Evolutionary conservation across 2,329 filamentous ascomycete genomes (phyloP).

Genomic region (Anthostomella pinea): DNA sequence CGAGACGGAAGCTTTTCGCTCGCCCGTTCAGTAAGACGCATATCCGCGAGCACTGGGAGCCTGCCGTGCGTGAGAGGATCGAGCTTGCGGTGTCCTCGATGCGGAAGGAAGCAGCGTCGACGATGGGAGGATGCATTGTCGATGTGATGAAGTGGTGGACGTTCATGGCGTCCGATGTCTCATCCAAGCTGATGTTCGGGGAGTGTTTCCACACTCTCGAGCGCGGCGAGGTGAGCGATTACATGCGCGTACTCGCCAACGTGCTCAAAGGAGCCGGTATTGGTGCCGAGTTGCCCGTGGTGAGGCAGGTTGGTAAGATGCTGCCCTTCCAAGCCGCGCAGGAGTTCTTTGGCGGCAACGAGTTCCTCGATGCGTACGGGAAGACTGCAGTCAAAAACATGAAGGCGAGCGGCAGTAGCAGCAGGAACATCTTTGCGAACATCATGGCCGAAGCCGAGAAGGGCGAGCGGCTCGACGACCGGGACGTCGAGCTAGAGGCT

Average conservation of each 20-base stretch:
- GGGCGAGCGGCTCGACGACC: not conserved
- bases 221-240: not conserved
- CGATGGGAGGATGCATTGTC: not conserved
- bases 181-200: not conserved
- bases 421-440: not conserved
- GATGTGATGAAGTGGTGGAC: constrained; percentile 2
- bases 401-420: not conserved
- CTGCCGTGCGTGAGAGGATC: not conserved
- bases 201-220: not conserved
- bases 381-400: too few species aligned
- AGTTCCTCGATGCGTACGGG: too few species aligned
- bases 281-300: too few species aligned
- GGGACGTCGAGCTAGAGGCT: not conserved
- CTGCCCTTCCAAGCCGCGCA: too few species aligned
- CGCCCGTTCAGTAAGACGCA: not conserved
- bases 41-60: not conserved
- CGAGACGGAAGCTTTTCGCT: not conserved
- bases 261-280: too few species aligned
- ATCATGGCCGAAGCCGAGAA: not conserved
- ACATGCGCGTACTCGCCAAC: not conserved
- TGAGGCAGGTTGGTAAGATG: too few species aligned
- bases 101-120: not conserved
- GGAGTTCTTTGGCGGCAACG: too few species aligned
- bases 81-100: not conserved
- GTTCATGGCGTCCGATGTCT: not conserved